Conservation (phyloP, 2,329 filamentous ascomycete species). For the Xylaria sp. region DNA sequence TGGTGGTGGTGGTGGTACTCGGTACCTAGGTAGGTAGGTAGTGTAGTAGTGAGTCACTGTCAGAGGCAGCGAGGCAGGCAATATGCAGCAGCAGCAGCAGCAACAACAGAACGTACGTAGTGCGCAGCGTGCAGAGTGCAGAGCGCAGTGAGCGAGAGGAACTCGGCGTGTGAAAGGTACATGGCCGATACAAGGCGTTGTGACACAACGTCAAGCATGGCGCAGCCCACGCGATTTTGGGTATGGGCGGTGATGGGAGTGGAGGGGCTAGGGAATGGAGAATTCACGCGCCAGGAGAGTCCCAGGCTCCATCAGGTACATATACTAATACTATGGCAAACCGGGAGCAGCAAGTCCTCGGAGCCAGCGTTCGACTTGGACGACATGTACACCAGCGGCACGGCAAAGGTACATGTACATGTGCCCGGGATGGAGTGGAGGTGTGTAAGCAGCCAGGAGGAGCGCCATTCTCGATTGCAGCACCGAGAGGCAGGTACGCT, state of each 20-base stretch:
- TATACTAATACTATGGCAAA: background rate
- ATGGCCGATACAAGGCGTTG: conserved; percentile 37
- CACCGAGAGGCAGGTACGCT: conserved; percentile 30
- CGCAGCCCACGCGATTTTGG: conserved; percentile 29
- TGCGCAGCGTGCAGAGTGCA: background rate
- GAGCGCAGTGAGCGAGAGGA: background rate
- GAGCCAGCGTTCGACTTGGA: background rate
- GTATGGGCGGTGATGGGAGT: conserved; percentile 14
- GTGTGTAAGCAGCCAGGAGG: conserved; percentile 20
- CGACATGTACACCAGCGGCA: conserved; percentile 23
- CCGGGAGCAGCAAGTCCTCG: conserved; percentile 11
- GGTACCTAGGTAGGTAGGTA: background rate
- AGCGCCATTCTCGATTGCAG: conserved; percentile 22
- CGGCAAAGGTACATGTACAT: conserved; percentile 18
- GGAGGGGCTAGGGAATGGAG: conserved; percentile 23
- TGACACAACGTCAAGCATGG: conserved; percentile 32
- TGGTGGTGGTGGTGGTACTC: too few species aligned
- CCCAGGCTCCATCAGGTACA: conserved; percentile 16
- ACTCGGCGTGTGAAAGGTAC: conserved; percentile 28
- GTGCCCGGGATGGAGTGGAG: background rate
- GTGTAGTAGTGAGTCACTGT: conserved; percentile 4
- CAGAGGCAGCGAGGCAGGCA: conserved; percentile 11
- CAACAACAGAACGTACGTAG: conserved; percentile 1
- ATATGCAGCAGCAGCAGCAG: conserved; percentile 5
- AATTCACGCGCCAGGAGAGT: conserved; percentile 15